Conservation (phyloP, 805 yeast genomes). For the Wickerhamomyces canadensis region DNA sequence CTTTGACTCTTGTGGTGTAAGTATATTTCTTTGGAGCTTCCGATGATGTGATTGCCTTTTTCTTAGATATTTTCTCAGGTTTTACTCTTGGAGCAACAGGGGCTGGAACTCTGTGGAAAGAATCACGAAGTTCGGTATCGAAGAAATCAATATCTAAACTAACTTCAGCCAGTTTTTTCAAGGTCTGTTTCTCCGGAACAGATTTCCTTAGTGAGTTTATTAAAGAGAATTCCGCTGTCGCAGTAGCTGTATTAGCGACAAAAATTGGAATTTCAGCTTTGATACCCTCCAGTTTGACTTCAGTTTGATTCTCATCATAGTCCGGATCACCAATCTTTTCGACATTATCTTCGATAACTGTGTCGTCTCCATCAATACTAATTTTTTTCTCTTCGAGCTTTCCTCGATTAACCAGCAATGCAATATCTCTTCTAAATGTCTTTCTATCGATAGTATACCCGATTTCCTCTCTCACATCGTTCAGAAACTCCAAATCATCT, state of each 20-base stretch:
- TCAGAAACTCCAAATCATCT: slow-evolving; percentile 36
- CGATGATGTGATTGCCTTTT: background rate
- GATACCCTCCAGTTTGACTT: too few relatives aligned
- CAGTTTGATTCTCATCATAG: too few relatives aligned
- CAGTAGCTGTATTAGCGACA: slow-evolving; percentile 20
- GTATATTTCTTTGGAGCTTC: background rate
- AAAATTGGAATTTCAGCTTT: too few relatives aligned
- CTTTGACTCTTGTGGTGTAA: background rate
- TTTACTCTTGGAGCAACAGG: background rate
- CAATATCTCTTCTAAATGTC: slow-evolving; percentile 44
- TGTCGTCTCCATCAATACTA: slow-evolving; percentile 19
- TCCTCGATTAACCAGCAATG: slow-evolving; percentile 28
- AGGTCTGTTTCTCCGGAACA: background rate
- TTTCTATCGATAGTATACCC: slow-evolving; percentile 47
- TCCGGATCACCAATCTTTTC: too few relatives aligned
- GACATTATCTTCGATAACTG: slow-evolving; percentile 12
- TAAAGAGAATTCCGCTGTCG: slow-evolving; percentile 14
- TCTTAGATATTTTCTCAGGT: too few relatives aligned
- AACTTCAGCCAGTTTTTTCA: slow-evolving; percentile 12
- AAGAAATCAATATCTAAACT: slow-evolving; percentile 22
- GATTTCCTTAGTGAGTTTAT: background rate
- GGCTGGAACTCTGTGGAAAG: slow-evolving; percentile 7
- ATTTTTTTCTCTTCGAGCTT: slow-evolving; percentile 21
- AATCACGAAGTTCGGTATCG: slow-evolving; percentile 18
- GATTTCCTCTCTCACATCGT: slow-evolving; percentile 34